Base-by-base conservation (phyloP, 2,329 filamentous ascomycete species). In the Fusarium dlaminii region DNA sequence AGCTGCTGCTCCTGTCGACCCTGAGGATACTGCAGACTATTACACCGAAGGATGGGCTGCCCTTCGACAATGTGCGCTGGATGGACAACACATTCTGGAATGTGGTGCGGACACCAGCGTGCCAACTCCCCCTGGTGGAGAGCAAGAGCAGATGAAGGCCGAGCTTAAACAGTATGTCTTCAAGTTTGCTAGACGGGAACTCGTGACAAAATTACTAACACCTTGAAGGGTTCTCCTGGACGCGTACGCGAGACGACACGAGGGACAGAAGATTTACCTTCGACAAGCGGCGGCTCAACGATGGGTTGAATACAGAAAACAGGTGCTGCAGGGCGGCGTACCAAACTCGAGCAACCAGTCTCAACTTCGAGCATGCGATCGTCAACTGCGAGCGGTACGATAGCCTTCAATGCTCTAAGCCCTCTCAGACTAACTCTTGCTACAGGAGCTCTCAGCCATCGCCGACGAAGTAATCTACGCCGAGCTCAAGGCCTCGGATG, bases 21-120 rank as follows among this genome's bases (percentile, higher is more conserved):
- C 90, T 13, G 77, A 81, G 8, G 82, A 90, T 80, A 82, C 84
- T 65, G 86, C 88, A 60, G 90, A 92, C 77, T 90, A 90, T 78
- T 88, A 90, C 81, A 90, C 89, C 18, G 89, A 91, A 72, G 90
- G 90, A 29, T 92, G 89, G 89, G 85, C 87, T 9, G 86, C 86
- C 22, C 82, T 92, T 58, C 87, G 90, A 46, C 90, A 92, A 81
- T 91, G 90, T 82, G 84, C 86, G 57, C 78, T 90, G 46, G 90
- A 92, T 75, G 90, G 90, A 12, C 89, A 90, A 78, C 86, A 90
- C 81, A 91, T 92, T 73, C 85, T 92, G 70, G 89, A 91, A 78
- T 90, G 88, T 76, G 89, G 88, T 29, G 90, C 90, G 45, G 90
- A 92, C 80, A 89, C 89, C 22, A 85, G 84, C 59, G 89, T 91